phyloP scores from a whole-genome alignment of 176 grass and related monocot genomes.

The Carex myosuroides region DNA sequence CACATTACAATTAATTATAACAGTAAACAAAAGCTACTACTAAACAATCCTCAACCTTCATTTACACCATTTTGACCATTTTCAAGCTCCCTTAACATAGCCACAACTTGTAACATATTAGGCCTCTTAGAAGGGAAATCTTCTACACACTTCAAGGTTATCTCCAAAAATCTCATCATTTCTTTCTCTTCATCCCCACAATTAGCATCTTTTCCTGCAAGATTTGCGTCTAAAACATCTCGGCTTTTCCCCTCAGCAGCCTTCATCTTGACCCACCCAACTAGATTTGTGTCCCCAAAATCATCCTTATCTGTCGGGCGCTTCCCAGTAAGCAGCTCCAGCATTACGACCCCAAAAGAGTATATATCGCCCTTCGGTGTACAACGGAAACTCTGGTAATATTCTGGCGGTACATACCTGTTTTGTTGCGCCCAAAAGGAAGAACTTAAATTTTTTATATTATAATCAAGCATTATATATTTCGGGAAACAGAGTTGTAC shows the following conservation, averaged over 20 bases:
- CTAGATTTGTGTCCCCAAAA: constrained; percentile 89
- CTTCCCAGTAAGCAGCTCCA: constrained; percentile 71
- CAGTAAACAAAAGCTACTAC: no score
- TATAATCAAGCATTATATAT: neutral
- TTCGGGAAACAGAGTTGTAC: neutral
- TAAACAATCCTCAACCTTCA: no score
- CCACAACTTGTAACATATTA: constrained; percentile 76
- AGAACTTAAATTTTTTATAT: neutral
- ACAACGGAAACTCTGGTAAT: constrained; percentile 99
- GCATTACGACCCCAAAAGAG: constrained; percentile 86
- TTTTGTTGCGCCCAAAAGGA: constrained; percentile 6
- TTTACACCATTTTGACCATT: constrained; percentile 3
- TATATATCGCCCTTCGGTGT: constrained; percentile 87
- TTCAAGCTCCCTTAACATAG: constrained; percentile 66
- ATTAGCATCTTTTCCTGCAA: neutral
- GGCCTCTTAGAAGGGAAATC: constrained; percentile 92
- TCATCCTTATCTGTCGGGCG: constrained; percentile 92
- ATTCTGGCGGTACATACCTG: constrained; percentile 74
- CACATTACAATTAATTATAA: no score
- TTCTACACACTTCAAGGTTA: constrained; percentile 74
- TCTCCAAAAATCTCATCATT: constrained; percentile 72
- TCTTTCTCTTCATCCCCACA: constrained; percentile 33
- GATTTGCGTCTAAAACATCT: constrained; percentile 71
- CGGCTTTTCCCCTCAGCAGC: constrained; percentile 43
- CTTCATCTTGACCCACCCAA: constrained; percentile 96